These are phyloP conservation scores for Carex cristatella DNA, from an alignment of 176 grass and related monocot species.

Conservation along the genomic window DNA sequence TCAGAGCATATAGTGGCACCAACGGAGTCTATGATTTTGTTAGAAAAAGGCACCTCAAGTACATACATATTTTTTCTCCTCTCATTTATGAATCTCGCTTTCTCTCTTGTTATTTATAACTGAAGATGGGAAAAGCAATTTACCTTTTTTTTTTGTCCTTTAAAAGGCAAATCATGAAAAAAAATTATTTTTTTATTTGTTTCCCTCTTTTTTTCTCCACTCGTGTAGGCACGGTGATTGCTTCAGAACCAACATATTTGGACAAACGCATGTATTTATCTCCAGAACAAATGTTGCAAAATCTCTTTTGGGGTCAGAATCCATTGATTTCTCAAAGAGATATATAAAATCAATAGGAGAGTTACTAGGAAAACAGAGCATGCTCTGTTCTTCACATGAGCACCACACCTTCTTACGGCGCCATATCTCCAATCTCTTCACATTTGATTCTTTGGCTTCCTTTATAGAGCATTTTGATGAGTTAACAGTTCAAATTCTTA, in stretches of 20 bases:
- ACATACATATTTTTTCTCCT: background rate
- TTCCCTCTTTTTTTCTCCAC: background rate
- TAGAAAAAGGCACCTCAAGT: constrained; percentile 41
- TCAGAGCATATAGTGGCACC: constrained; percentile 48
- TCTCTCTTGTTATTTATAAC: too few species aligned
- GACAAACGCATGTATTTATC: constrained; percentile 69
- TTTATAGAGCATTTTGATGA: constrained; percentile 42
- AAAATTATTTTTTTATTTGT: too few species aligned
- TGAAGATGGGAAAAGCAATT: background rate
- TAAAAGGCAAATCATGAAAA: too few species aligned
- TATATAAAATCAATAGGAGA: constrained; percentile 70
- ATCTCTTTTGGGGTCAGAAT: constrained; percentile 40
- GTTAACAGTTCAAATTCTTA: constrained; percentile 12
- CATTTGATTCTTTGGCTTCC: constrained; percentile 23
- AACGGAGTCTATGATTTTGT: constrained; percentile 88
- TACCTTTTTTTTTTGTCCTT: background rate
- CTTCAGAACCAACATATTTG: constrained; percentile 67
- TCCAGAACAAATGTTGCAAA: constrained; percentile 26
- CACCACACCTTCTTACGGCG: constrained; percentile 43
- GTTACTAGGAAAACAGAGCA: constrained; percentile 67
- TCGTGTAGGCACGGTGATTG: constrained; percentile 40
- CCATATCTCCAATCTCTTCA: constrained; percentile 53
- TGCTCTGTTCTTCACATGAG: constrained; percentile 59
- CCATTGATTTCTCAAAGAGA: constrained; percentile 61
- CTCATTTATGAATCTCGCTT: background rate